Evolutionary conservation across 768 basidiomycete species (phyloP), one percentile per base, ranked within the genome.

Genomic region (Coprinellus micaceus): DNA sequence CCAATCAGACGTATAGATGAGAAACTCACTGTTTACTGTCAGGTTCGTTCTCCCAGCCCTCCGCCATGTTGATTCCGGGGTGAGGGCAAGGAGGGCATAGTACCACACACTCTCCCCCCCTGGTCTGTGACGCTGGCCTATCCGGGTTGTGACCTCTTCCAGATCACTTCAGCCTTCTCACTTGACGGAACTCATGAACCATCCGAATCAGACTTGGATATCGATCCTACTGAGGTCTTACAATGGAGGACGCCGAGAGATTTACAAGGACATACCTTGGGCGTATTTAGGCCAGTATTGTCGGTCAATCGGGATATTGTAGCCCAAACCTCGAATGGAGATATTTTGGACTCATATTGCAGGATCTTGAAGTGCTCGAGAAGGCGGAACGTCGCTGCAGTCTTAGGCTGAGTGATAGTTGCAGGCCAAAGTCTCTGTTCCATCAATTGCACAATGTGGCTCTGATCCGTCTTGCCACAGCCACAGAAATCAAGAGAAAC

Each of bases 401-500:
- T 28, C 15, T 29, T 48, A 2, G 47, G 47, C 4, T 56, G 40
- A 0, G n/a, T 52, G 6, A 58, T 54, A 4, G 63, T 65, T 4
- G 64, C 55, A 10, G 68, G 68, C 41, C 54, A 69, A 0, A 65
- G 53, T 2, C 61, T 54, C 2, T 26, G 12, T 25, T 62, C 58
- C 22, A 70, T 61, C 0, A 71, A 54, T 48, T 70, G 69, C 21
- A 61, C 36, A 17, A 29, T 6, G 33, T 48, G 47, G 24, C 13
- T 29, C 15, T 48, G 10, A 6, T 10, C 9, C 9, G 24, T 17
- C 13, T 17, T 10, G 11, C 51, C 37, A 56, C 73, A 76, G 9
- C 55, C 63, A 54, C 74, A 76, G 55, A 65, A 74, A 53, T 69
- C 62, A 1, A 74, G 39, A 3, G 29, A 48, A 15, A 76, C 63